Base-by-base conservation (phyloP, 495 filamentous ascomycete genomes). In the Cenococcum geophilum region DNA sequence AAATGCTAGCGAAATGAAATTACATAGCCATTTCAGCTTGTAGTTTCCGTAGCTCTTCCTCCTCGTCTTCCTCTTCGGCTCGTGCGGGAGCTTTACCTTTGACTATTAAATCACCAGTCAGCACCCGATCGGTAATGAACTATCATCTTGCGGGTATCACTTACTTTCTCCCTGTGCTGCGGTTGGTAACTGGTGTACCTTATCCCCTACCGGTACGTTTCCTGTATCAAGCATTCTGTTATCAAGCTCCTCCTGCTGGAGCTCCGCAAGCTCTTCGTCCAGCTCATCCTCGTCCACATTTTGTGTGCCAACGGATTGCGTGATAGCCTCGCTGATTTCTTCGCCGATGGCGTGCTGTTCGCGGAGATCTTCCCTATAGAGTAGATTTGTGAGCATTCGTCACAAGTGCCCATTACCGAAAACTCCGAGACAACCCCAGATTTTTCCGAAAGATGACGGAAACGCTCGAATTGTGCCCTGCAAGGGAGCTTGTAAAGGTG, bases 11-110 rank as follows among this genome's bases (percentile, higher is more conserved):
- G 42, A 18, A 43, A 12, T 9, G 42, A 49, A 21, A 52, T 84
- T 75, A 91, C 86, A 97, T 96, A 59, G 92, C 91, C 93, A 98
- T 98, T 76, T 97, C 93, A 43, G 90, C 92, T 74, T 92, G 91
- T 68, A 98, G 74, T 75, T 93, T 96, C 72, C 85, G 83, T 70
- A 99, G 79, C 76, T 99, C 95, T 66, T 86, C 92, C 73, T 97
- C 93, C 70, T 97, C 92, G 83, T 97, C 92, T 69, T 91, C 88
- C 72, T 96, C 92, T 73, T 87, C 84, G 63, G 82, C 78, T 20
- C 59, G 57, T 23, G 63, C 65, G 51, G 58, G 52, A 22, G 78
- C 76, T 78, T 85, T 86, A 71, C 81, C 83, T 84, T 74, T 76
- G 47, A 73, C 70, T 76, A 63, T 48, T 25, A 25, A 49, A 58